Evolutionary conservation across 225 moss, liverwort and hornwort genomes (phyloP), one percentile per base, ranked within the genome.

Genomic region (Pleurozium schreberi): DNA sequence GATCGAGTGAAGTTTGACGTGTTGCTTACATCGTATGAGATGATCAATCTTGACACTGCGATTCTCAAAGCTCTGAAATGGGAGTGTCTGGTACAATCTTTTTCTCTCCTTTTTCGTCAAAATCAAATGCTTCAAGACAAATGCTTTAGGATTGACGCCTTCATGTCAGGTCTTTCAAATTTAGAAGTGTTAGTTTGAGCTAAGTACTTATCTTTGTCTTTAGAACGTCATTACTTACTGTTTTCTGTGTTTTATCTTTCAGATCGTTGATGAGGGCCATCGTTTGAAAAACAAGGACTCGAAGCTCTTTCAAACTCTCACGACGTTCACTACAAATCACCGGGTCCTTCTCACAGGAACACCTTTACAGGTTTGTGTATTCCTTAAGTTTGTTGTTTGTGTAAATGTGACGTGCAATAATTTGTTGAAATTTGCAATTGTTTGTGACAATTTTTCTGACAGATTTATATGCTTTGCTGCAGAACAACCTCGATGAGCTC

Each of bases 191-290:
- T 68, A 30, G 73, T 80, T 75, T 63, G 55, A 84, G 66, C 42
- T 42, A 11, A 64, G 12, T 70, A 60, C 22, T 26, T 76, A 36
- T 89, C 65, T 82, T 52, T 45, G 45, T 87, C 50, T 83, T 89
- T 43, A 71, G 76, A 57, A 75, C 38, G 36, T 36, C 70, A 36
- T 49, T 57, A 76, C 60, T 69, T 69, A 84, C 43, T 67, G 38
- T 12, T 67, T 23, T 83, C 23, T 88, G 33, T 81, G 76, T 89
- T 61, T 85, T 84, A 58, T 53, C 85, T 62, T 90, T 89, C 94
- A 98, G 98, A 95, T 99, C 91, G 92, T 99, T 75, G 98, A 99
- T 42, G 98, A 99, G 87, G 98, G 98, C 47, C 96, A 97, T 89
- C 95, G 97, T 81, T 83, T 97, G 87, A 99, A 97, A 89, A 96